Conservation (phyloP, 306 rosid species). For the Trifolium subterraneum region DNA sequence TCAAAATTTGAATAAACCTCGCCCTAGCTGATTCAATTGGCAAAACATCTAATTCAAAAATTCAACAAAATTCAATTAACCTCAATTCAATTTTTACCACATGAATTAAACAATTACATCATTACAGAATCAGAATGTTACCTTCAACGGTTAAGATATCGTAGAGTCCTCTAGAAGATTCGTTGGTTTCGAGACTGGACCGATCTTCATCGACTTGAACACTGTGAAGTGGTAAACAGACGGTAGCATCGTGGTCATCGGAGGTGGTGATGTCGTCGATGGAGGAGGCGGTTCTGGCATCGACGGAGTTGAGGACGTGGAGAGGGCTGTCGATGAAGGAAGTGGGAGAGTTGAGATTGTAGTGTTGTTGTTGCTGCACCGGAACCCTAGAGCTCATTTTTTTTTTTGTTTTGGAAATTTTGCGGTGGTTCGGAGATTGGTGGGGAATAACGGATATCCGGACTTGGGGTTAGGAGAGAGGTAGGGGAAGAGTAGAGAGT, state of each 20-base stretch:
- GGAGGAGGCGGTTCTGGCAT: slow-evolving; percentile 56
- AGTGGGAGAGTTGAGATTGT: slow-evolving; percentile 76
- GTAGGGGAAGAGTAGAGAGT: slow-evolving; percentile 35
- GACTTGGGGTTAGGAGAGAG: slow-evolving; percentile 20
- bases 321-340: slow-evolving; percentile 84
- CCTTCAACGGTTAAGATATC: slow-evolving; percentile 70
- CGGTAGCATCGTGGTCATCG: slow-evolving; percentile 49
- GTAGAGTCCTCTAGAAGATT: slow-evolving; percentile 64
- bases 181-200: slow-evolving; percentile 72
- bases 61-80: slow-evolving; percentile 41
- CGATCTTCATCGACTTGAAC: slow-evolving; percentile 83
- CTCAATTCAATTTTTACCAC: slow-evolving; percentile 20
- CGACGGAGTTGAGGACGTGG: slow-evolving; percentile 84
- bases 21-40: slow-evolving; percentile 89
- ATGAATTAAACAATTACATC: too few species aligned
- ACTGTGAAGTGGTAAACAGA: slow-evolving; percentile 70
- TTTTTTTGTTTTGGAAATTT: neutral
- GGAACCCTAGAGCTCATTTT: slow-evolving; percentile 87
- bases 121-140: slow-evolving; percentile 31
- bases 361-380: slow-evolving; percentile 71
- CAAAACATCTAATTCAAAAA: slow-evolving; percentile 64
- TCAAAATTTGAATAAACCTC: slow-evolving; percentile 79
- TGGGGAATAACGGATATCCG: slow-evolving; percentile 56
- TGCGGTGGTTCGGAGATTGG: slow-evolving; percentile 1
- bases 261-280: slow-evolving; percentile 62